phyloP scores from a whole-genome alignment of 2,329 filamentous ascomycete species.

The Pyricularia sp. region DNA sequence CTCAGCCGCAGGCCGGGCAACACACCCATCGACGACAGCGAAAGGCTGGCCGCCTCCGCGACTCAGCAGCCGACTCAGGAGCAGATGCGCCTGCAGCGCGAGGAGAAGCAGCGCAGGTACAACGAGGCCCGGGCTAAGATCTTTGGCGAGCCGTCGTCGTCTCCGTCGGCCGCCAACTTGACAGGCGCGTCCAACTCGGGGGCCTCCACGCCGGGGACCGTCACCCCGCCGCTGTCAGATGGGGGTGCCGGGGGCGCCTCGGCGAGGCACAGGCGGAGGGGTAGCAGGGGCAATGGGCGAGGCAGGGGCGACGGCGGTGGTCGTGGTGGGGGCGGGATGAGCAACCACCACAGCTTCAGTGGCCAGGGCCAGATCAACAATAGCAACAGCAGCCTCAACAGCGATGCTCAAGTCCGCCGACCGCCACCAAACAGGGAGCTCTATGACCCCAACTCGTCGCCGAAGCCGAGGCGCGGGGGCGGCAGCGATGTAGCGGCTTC shows the following conservation, averaged over 20 bases:
- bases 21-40: conserved; percentile 51
- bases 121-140: conserved; percentile 82
- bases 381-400: conserved; percentile 8
- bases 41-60: conserved; percentile 36
- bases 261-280: not conserved
- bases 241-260: not conserved
- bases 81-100: conserved; percentile 69
- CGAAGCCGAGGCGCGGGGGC: conserved; percentile 47
- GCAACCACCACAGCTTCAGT: not conserved
- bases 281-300: conserved; percentile 12
- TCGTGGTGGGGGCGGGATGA: not conserved
- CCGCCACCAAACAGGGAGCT: conserved; percentile 47
- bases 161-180: conserved; percentile 2
- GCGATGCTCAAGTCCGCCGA: conserved; percentile 16
- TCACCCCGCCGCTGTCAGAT: conserved; percentile 43
- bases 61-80: conserved; percentile 54
- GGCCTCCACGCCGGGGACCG: conserved; percentile 50
- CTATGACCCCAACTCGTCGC: conserved; percentile 66
- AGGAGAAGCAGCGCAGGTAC: conserved; percentile 86
- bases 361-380: not conserved
- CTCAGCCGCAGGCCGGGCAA: conserved; percentile 70
- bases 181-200: conserved; percentile 28
- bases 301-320: conserved; percentile 30
- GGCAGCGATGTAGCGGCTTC: conserved; percentile 22
- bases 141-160: conserved; percentile 51